phyloP scores from a whole-genome alignment of 352 stramenopile species.

The Globisporangium emineosum region DNA sequence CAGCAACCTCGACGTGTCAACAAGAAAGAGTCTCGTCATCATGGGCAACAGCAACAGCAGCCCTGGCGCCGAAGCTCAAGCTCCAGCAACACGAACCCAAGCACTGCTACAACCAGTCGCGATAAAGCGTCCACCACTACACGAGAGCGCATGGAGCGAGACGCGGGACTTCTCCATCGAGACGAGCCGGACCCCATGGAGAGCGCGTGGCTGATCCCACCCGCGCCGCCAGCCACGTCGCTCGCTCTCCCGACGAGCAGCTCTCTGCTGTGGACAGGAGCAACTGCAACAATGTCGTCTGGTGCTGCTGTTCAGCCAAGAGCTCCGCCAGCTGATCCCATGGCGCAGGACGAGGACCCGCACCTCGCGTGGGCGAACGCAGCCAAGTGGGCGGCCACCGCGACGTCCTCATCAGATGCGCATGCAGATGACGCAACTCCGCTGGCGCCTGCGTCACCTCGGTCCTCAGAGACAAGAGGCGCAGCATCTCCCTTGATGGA shows the following conservation, averaged over 20 bases:
- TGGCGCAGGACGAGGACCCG: constrained; percentile 13
- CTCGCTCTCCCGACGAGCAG: constrained; percentile 7
- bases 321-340: not conserved
- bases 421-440: not conserved
- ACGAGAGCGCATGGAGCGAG: constrained; percentile 20
- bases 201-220: constrained; percentile 1
- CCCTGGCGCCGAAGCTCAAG: constrained; percentile 4
- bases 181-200: not conserved
- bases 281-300: not conserved
- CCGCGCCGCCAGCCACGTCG: not conserved
- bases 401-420: not conserved
- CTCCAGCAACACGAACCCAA: constrained; percentile 2
- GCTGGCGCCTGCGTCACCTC: not conserved
- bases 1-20: not conserved
- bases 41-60: constrained; percentile 6
- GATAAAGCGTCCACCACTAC: constrained; percentile 12
- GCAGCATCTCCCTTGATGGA: not conserved
- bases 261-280: constrained; percentile 4
- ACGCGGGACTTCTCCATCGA: not conserved
- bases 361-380: constrained; percentile 16
- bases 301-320: not conserved
- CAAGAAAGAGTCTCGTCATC: constrained; percentile 10
- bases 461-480: not conserved
- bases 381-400: constrained; percentile 7
- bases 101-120: not conserved